Percentiles rank a stretch among this genome's conserved stretches.
These are phyloP conservation scores for Malania oleifera DNA, from an alignment of 164 flowering plant genomes.

Conservation along the genomic window DNA sequence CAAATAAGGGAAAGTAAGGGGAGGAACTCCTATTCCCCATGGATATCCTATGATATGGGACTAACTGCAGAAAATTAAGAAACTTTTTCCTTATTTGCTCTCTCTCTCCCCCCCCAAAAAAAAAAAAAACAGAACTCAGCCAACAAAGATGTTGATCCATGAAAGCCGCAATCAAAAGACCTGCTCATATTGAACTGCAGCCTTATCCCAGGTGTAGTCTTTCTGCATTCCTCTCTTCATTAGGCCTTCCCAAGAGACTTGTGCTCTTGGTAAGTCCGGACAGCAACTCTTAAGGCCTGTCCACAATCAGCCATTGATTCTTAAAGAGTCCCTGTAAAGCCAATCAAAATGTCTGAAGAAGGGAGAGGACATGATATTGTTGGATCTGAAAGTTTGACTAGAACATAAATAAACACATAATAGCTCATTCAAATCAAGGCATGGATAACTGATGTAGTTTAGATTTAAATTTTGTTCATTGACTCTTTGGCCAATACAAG, in stretches of 20 bases:
- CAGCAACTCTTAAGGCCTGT: constrained; percentile 66
- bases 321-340: too few species aligned
- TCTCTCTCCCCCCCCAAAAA: too few species aligned
- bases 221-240: constrained; percentile 84
- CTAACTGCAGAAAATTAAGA: not conserved
- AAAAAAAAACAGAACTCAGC: constrained; percentile 14
- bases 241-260: constrained; percentile 78
- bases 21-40: too few species aligned
- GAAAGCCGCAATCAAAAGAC: constrained; percentile 83
- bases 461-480: too few species aligned
- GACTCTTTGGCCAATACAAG: too few species aligned
- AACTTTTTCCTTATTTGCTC: not conserved
- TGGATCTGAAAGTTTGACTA: too few species aligned
- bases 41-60: not conserved
- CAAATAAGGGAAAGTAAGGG: too few species aligned
- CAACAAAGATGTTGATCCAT: constrained; percentile 65
- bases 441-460: too few species aligned
- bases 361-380: too few species aligned
- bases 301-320: constrained; percentile 2
- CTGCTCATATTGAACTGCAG: constrained; percentile 79
- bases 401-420: too few species aligned
- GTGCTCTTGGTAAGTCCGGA: constrained; percentile 62
- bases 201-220: constrained; percentile 79
- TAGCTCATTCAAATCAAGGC: too few species aligned
- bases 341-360: too few species aligned